Conservation (phyloP, 2,329 filamentous ascomycete genomes). For the Geoglossum cookeanum region DNA sequence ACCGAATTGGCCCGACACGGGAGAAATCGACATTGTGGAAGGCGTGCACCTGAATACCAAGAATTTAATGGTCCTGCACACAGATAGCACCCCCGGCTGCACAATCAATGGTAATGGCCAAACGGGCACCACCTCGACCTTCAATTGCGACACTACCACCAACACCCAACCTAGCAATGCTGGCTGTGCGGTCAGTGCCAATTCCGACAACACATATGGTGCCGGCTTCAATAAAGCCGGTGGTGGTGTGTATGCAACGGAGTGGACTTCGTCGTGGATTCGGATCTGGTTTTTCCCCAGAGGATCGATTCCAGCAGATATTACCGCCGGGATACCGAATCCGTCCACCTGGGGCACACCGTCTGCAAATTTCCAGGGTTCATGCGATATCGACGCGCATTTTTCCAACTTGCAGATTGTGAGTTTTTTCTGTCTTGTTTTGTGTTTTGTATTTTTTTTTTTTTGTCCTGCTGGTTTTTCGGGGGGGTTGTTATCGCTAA, state of each 20-base stretch:
- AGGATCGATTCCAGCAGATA: constrained; percentile 22
- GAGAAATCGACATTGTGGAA: constrained; percentile 31
- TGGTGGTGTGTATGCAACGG: constrained; percentile 24
- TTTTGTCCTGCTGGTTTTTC: too few species aligned
- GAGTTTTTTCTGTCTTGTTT: constrained; percentile 7
- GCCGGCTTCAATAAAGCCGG: constrained; percentile 22
- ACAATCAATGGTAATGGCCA: constrained; percentile 10
- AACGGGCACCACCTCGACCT: constrained; percentile 6
- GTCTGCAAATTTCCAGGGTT: constrained; percentile 20
- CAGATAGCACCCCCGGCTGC: constrained; percentile 21
- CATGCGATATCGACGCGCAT: constrained; percentile 19
- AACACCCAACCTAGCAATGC: not conserved
- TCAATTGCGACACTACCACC: not conserved
- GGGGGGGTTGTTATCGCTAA: not conserved
- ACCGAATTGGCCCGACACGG: constrained; percentile 13
- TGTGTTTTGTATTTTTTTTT: too few species aligned
- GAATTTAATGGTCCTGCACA: constrained; percentile 30
- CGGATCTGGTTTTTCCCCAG: constrained; percentile 28
- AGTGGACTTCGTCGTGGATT: constrained; percentile 24
- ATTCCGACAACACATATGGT: constrained; percentile 16
- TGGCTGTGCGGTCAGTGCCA: not conserved
- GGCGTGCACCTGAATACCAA: constrained; percentile 23
- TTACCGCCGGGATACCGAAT: constrained; percentile 21
- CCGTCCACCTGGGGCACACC: constrained; percentile 24
- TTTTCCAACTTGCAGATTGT: constrained; percentile 21